Evolutionary conservation across 2,329 filamentous ascomycete genomes (phyloP), one percentile per base, ranked within the genome.

Genomic region (Gliomastix tumulicola): DNA sequence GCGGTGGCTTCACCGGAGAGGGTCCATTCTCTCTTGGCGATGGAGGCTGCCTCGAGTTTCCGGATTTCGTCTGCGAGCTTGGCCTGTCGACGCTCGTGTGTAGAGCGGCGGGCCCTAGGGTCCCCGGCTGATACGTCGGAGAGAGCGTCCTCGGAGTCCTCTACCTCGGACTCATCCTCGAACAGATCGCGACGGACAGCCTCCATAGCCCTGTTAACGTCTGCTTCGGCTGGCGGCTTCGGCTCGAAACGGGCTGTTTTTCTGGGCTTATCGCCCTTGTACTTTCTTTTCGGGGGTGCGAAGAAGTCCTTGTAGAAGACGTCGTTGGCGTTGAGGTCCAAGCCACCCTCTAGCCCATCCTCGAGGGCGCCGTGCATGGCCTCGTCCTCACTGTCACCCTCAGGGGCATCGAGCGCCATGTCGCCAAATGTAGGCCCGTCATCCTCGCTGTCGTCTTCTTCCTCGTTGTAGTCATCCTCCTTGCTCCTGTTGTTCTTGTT

Each of bases 221-320:
- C 86, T 19, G 69, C 74, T 20, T 81, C 74, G 9, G 73, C 65
- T 6, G 80, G 65, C 44, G 59, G 44, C 49, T 56, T 49, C 8
- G 77, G 56, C 38, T 56, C 54, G 43, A 57, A 59, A 21, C 50
- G 59, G 35, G 57, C 62, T 9, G 55, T 51, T 36, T 66, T 62
- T 44, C 62, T 67, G 37, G 55, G 57, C 49, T 62, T 76, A 46
- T 53, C 60, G 39, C 55, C 63, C 49, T 72, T 79, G 39, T 54
- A 63, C 43, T 92, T 94, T 48, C 76, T 79, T 16, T 82, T 74
- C 12, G 89, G 89, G 10, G 89, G 90, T 9, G 84, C 88, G 52
- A 96, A 97, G 64, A 96, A 97, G 57, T 97, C 88, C 42, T 82
- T 81, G 60, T 95, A 97, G 63, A 82, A 88, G 50, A 96, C 71